These are phyloP conservation scores for Marvania coccoides DNA, from an alignment of 139 green algal species.

Conservation along the genomic window DNA sequence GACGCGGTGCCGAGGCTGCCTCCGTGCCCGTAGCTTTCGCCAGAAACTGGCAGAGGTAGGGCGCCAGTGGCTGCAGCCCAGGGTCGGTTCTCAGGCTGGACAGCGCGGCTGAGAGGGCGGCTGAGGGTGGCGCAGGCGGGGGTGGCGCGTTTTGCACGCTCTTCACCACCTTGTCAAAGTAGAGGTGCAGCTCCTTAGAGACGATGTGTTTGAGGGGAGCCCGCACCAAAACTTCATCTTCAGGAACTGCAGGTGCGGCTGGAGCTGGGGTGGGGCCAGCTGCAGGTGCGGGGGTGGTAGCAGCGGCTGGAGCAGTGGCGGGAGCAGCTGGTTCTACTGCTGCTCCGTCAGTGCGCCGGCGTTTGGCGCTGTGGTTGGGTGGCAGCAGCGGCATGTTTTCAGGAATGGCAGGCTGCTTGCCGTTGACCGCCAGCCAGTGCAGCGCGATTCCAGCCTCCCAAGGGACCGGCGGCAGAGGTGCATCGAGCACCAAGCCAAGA, in stretches of 20 bases:
- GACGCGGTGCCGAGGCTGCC: constrained; percentile 19
- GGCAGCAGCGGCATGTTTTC: constrained; percentile 63
- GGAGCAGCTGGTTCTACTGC: neutral
- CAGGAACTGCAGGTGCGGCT: neutral
- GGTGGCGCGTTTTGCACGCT: constrained; percentile 13
- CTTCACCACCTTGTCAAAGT: constrained; percentile 53
- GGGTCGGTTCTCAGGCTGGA: constrained; percentile 13
- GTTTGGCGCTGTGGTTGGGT: neutral
- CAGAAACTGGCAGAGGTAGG: constrained; percentile 76
- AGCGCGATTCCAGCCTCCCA: constrained; percentile 61
- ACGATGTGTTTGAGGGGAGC: constrained; percentile 68
- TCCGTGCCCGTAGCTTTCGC: constrained; percentile 41
- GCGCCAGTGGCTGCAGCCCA: constrained; percentile 72
- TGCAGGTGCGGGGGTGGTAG: constrained; percentile 13
- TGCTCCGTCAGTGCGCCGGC: neutral
- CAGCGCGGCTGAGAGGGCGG: neutral
- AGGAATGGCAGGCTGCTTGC: constrained; percentile 76
- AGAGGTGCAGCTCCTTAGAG: constrained; percentile 67
- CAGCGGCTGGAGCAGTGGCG: constrained; percentile 1
- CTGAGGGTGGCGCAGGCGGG: neutral
- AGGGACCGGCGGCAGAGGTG: constrained; percentile 55
- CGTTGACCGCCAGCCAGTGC: constrained; percentile 90
- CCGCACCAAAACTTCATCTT: constrained; percentile 25
- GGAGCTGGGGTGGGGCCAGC: neutral
- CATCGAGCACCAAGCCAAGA: constrained; percentile 29